Conservation (phyloP, 2,329 filamentous ascomycete species). For the Didymella arachidicola region DNA sequence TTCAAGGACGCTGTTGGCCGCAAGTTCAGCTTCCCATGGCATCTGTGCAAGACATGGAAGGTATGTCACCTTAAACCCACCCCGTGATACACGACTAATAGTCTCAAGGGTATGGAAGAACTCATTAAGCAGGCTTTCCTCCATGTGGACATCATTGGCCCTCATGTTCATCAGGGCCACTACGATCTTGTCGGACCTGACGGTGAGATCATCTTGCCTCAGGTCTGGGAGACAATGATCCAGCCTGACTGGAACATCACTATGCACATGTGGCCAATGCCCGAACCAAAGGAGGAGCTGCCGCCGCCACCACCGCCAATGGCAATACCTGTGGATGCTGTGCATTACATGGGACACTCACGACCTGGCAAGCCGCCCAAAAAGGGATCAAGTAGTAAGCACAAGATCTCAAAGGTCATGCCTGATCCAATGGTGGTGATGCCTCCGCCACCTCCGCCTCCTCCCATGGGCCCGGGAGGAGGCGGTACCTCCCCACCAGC, state of each 20-base stretch:
- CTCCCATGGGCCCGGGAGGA: background rate
- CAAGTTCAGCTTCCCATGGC: slow-evolving; percentile 42
- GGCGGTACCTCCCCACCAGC: background rate
- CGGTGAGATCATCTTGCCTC: slow-evolving; percentile 59
- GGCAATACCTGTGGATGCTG: background rate
- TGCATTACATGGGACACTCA: background rate
- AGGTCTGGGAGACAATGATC: slow-evolving; percentile 58
- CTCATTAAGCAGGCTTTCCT: slow-evolving; percentile 60
- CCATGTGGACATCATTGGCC: slow-evolving; percentile 56
- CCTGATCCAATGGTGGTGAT: slow-evolving; percentile 5
- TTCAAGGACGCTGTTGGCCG: slow-evolving; percentile 45
- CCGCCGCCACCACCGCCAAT: slow-evolving; percentile 14
- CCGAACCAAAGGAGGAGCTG: slow-evolving; percentile 36
- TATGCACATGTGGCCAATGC: slow-evolving; percentile 61
- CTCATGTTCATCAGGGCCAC: slow-evolving; percentile 56
- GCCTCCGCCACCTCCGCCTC: background rate
- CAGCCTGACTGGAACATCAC: slow-evolving; percentile 58
- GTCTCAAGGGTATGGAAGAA: slow-evolving; percentile 63
- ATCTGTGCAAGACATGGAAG: slow-evolving; percentile 43
- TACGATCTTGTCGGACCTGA: slow-evolving; percentile 59
- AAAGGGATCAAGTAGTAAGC: slow-evolving; percentile 5
- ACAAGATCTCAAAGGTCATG: slow-evolving; percentile 7
- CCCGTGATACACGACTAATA: slow-evolving; percentile 66
- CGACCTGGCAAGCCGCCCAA: slow-evolving; percentile 10
- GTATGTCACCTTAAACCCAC: slow-evolving; percentile 54